Evolutionary conservation across 2,329 filamentous ascomycete genomes (phyloP).

Genomic region (Sarocladiaceae sp.): DNA sequence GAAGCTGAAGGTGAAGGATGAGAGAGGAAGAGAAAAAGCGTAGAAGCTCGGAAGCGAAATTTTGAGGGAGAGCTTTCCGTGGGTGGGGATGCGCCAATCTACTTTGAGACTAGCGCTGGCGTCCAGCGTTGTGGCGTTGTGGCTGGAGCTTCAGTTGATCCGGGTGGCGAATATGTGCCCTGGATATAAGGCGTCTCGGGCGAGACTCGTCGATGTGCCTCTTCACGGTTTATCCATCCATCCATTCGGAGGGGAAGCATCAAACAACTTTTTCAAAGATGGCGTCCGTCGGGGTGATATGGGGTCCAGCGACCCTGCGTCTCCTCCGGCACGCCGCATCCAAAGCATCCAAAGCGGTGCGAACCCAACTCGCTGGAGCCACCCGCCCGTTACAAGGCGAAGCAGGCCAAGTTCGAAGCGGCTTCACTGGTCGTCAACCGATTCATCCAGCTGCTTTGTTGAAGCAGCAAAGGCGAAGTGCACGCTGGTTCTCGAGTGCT

Average conservation of each 20-base stretch:
- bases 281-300: slow-evolving; percentile 51
- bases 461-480: slow-evolving; percentile 36
- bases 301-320: slow-evolving; percentile 50
- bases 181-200: slow-evolving; percentile 13
- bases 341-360: slow-evolving; percentile 45
- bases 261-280: slow-evolving; percentile 32
- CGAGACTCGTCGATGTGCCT: background rate
- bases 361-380: slow-evolving; percentile 40
- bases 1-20: background rate
- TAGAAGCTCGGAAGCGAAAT: slow-evolving; percentile 6
- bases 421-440: slow-evolving; percentile 38
- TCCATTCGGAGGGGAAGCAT: slow-evolving; percentile 12
- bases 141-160: slow-evolving; percentile 16
- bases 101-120: slow-evolving; percentile 12
- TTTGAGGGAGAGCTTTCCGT: slow-evolving; percentile 19
- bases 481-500: slow-evolving; percentile 42
- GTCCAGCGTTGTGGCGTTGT: slow-evolving; percentile 33
- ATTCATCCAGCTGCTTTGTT: slow-evolving; percentile 47
- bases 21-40: slow-evolving; percentile 7
- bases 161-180: slow-evolving; percentile 19
- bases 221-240: slow-evolving; percentile 6
- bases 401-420: slow-evolving; percentile 38
- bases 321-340: slow-evolving; percentile 45
- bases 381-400: slow-evolving; percentile 38
- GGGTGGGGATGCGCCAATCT: slow-evolving; percentile 22